Base-by-base conservation (phyloP, 2,329 filamentous ascomycete genomes). In the Tothia fuscella region DNA sequence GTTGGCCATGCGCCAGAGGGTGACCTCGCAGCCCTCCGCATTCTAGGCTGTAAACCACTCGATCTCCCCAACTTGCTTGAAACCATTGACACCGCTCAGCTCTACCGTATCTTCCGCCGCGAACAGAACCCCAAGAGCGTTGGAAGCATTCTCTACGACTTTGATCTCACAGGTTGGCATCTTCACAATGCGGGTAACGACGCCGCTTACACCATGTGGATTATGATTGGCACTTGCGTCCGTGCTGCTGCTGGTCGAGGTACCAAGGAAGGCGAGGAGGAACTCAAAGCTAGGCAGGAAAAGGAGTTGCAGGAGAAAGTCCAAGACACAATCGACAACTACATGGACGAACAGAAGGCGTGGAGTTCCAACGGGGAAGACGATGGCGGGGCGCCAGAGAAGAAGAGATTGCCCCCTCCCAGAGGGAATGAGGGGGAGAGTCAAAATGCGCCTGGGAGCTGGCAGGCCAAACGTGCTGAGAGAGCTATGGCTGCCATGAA, bases 171-270 rank as follows among this genome's bases (percentile, higher is more conserved):
- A 0, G 73, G 68, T 31, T 73, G 66, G 58, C 68, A 82, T 50
- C 66, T 89, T n/a, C 87, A 94, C 59, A 93, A 93, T 53, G 87
- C 80, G 0, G 74, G 87, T 2, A 94, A 94, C 49, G 87, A 94
- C 55, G 86, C 87, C 0, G 72, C 78, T 1, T 91, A 82, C 56
- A 89, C 85, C 0, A 61, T 93, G 47, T 77, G 80, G 47, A 80
- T 77, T 6, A 73, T 91, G 68, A 57, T 94, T 5, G 74, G 65
- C 4, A 71, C 85, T 46, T 69, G 67, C 28, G 60, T 76, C 49
- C 55, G 60, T 33, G 59, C 66, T 14, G 56, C 68, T 5, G 14
- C 16, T 3, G 28, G 10, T 10, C 31, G 39, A 12, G 21, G 31
- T 10, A 41, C 33, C 13, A 34, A 10, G 4, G 39, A 34, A 13